A percentile compares a stretch with the other conserved stretches of the same genome.
These are phyloP conservation scores for Spatholobus suberectus DNA, from an alignment of 306 rosid genomes.

Conservation along the genomic window DNA sequence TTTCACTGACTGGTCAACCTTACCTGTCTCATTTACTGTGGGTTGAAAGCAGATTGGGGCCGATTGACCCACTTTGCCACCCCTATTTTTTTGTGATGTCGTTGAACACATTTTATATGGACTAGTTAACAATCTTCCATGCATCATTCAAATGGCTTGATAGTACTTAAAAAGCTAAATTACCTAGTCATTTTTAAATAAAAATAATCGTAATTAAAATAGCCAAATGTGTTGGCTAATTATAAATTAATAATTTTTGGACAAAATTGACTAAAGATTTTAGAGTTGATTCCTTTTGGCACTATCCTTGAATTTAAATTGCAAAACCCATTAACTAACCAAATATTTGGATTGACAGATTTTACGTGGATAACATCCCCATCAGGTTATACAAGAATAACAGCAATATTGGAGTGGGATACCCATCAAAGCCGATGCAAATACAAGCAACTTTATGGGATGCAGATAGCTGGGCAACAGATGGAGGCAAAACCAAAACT, in stretches of 20 bases:
- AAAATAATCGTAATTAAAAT: too few relatives aligned
- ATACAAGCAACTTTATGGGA: slow-evolving; percentile 58
- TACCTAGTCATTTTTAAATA: background rate
- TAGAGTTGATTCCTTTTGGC: background rate
- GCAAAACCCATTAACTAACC: background rate
- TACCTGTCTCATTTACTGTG: too few relatives aligned
- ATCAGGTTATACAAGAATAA: slow-evolving; percentile 58
- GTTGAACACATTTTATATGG: background rate
- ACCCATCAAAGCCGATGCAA: slow-evolving; percentile 56
- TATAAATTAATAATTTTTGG: background rate
- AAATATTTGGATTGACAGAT: slow-evolving; percentile 40
- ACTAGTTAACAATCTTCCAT: background rate
- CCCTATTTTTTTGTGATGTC: background rate
- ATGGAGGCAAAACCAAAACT: slow-evolving; percentile 57
- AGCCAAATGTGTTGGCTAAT: background rate
- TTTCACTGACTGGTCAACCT: too few relatives aligned
- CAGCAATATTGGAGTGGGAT: slow-evolving; percentile 36
- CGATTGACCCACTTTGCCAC: too few relatives aligned
- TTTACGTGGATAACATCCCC: slow-evolving; percentile 54
- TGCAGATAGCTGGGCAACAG: slow-evolving; percentile 66
- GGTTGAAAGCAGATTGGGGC: too few relatives aligned
- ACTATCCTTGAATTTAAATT: background rate
- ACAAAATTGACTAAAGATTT: background rate
- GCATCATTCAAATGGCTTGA: background rate
- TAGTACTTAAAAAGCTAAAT: background rate